Evolutionary conservation across 1,284 basidiomycete species (phyloP), one percentile per base, ranked within the genome.

Genomic region (Moesziomyces sp.): DNA sequence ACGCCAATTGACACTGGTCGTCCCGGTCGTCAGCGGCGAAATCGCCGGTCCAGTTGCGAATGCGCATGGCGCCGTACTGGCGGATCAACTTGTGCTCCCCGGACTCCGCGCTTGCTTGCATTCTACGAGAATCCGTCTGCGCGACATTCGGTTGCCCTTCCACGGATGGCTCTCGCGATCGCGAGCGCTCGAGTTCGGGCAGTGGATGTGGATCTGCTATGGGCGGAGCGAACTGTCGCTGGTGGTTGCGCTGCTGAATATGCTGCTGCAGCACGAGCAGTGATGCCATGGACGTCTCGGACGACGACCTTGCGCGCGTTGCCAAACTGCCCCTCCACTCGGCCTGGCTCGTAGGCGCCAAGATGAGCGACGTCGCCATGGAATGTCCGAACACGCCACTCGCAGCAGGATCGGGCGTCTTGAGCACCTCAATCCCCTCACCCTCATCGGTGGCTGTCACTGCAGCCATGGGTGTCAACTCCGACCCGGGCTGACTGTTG

Each of bases 181-280:
- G 14, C n/a, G 11, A 9, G 34, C 38, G 26, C 10, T 14, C 28
- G 28, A 19, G 38, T 9, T 42, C 52, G 16, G 45, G 35, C 2
- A 43, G 53, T 0, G 40, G 47, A 43, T 64, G 45, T 9, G 62
- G 55, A 52, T 56, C 58, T 2, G 58, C 38, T 2, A 38, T 10
- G 18, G 56, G 62, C 21, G 51, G 50, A 10, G 45, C 42, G 30
- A 59, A 40, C 21, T 49, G 46, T 21, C 49, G 38, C 24, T 46
- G 14, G 13, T 24, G 43, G 13, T 67, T 60, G 10, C 46, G 23
- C 48, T 49, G 51, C 46, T 67, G 64, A 21, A 60, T 57, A 2
- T 57, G 58, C 43, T 67, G 64, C 26, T 67, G 65, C 23, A 67
- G 18, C 24, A 58, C 46, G 4, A 61, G 16, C 16, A 67, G 30